Conservation (phyloP, 768 basidiomycete genomes). For the Trametes meyenii region DNA sequence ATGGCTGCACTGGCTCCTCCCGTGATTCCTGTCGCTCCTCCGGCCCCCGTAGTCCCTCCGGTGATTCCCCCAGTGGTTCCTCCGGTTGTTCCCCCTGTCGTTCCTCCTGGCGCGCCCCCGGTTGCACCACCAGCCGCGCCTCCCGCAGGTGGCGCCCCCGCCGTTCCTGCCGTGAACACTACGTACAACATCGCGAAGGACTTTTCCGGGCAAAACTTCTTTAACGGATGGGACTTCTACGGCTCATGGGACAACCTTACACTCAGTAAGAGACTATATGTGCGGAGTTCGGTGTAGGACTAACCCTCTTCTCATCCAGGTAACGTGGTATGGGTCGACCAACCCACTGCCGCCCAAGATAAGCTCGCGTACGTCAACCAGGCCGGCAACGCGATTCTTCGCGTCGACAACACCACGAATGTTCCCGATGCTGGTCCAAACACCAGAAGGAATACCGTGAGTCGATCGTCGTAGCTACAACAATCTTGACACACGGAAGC, state of each 20-base stretch:
- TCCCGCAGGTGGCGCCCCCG: background rate
- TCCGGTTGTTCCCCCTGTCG: background rate
- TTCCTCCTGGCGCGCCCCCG: background rate
- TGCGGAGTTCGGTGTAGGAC: background rate
- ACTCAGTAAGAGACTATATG: slow-evolving; percentile 29
- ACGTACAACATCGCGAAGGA: slow-evolving; percentile 37
- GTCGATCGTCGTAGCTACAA: slow-evolving; percentile 7
- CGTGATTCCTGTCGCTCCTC: background rate
- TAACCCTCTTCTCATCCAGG: slow-evolving; percentile 40
- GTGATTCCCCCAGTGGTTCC: background rate
- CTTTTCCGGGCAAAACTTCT: slow-evolving; percentile 46
- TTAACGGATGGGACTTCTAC: slow-evolving; percentile 48
- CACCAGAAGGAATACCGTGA: slow-evolving; percentile 62
- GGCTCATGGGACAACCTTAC: slow-evolving; percentile 45
- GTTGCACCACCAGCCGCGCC: background rate
- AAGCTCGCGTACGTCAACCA: slow-evolving; percentile 61
- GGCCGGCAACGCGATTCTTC: slow-evolving; percentile 67
- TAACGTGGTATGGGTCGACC: slow-evolving; percentile 63
- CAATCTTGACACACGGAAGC: background rate
- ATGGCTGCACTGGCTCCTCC: background rate
- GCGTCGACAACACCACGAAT: slow-evolving; percentile 70
- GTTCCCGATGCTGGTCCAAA: slow-evolving; percentile 43
- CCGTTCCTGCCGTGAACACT: background rate
- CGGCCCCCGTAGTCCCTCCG: background rate
- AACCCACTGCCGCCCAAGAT: slow-evolving; percentile 47